Percentiles rank a stretch among this genome's conserved stretches.
Conservation (phyloP, 148 eudicot species). For the Rhododendron vialii region DNA sequence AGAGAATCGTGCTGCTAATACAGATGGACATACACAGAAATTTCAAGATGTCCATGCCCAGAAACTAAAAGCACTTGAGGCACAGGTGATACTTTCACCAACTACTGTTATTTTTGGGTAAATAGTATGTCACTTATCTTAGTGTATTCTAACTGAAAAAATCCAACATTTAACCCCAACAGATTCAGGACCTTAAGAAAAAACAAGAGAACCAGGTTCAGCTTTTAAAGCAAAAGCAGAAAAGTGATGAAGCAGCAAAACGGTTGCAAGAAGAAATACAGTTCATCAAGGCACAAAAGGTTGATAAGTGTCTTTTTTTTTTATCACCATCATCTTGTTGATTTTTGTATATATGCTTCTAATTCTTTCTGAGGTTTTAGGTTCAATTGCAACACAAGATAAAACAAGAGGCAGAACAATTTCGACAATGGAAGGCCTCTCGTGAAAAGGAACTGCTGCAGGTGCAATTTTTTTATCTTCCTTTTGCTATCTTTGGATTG, state of each 20-base stretch:
- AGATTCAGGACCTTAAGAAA: conserved; percentile 96
- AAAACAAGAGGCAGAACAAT: conserved; percentile 98
- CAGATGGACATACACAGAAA: conserved; percentile 88
- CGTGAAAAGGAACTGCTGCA: conserved; percentile 95
- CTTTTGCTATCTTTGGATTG: neutral
- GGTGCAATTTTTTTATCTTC: conserved; percentile 33
- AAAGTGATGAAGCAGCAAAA: conserved; percentile 96
- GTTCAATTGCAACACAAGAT: conserved; percentile 97
- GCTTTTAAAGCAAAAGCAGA: conserved; percentile 91
- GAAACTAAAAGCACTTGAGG: conserved; percentile 84
- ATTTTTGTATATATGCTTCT: conserved; percentile 1
- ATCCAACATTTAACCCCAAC: conserved; percentile 4
- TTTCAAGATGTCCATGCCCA: conserved; percentile 83
- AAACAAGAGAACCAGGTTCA: conserved; percentile 99
- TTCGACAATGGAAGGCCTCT: conserved; percentile 97
- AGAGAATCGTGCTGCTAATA: conserved; percentile 73
- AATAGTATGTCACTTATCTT: neutral
- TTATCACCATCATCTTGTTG: conserved; percentile 3
- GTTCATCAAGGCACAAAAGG: conserved; percentile 96
- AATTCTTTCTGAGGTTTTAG: conserved; percentile 33
- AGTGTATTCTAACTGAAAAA: neutral
- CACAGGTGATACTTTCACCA: conserved; percentile 52
- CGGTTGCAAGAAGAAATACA: conserved; percentile 94
- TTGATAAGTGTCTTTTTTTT: conserved; percentile 22
- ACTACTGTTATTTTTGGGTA: neutral